A percentile compares a stretch with the other conserved stretches of the same genome.
Conservation (phyloP, 495 filamentous ascomycete species). For the Astrothelium macrocarpum region DNA sequence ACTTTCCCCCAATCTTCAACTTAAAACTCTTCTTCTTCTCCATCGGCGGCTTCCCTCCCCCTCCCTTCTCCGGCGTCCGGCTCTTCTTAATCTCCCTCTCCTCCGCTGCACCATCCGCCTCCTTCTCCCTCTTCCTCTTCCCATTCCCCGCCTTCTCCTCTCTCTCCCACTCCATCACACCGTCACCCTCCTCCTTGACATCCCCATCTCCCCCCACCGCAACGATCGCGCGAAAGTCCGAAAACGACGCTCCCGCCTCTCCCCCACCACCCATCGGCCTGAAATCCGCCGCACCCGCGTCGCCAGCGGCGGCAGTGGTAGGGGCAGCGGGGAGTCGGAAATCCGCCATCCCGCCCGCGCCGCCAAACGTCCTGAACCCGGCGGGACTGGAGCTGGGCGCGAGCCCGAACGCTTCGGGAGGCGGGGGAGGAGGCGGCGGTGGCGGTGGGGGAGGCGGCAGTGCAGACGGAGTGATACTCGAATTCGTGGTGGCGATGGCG, state of each 20-base stretch:
- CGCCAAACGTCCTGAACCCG: not conserved
- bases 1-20: slow-evolving; percentile 3
- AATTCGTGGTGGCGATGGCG: slow-evolving; percentile 5
- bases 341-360: not conserved
- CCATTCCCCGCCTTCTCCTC: not conserved
- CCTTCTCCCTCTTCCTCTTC: not conserved
- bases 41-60: not conserved
- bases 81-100: not conserved
- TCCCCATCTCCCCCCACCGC: not conserved
- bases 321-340: not conserved
- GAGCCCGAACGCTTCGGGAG: not conserved
- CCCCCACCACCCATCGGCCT: not conserved
- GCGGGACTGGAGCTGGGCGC: not conserved
- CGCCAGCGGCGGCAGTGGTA: not conserved
- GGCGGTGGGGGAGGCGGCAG: not conserved
- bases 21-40: slow-evolving; percentile 10
- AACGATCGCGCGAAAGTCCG: not conserved
- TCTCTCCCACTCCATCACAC: not conserved
- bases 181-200: not conserved
- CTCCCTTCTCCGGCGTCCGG: not conserved
- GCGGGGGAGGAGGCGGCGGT: not conserved
- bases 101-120: not conserved
- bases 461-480: not conserved
- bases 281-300: slow-evolving; percentile 12
- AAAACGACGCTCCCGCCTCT: not conserved